Base-by-base conservation (phyloP, 192 early-diverging fungal genomes). In the Coemansia aciculifera region DNA sequence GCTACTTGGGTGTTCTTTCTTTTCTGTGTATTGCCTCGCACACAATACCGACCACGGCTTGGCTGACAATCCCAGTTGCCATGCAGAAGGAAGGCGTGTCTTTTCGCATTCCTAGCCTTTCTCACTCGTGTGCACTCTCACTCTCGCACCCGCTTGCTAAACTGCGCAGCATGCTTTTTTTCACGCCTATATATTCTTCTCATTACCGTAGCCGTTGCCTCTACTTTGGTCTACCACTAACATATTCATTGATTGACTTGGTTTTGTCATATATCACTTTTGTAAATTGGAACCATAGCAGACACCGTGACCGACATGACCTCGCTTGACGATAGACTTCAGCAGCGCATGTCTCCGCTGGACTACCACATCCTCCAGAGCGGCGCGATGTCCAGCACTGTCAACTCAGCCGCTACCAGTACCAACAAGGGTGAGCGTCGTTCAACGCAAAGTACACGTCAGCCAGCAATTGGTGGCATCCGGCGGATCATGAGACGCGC, bases 401-500 rank as follows among this genome's bases (percentile, higher is more conserved):
- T 21, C 19, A 59, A 59, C 21, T 31, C 48, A 27, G n/a, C 31
- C 5, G 27, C 64, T 0, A 23, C 43, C 19, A 19, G 57, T 39
- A 49, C 11, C 13, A 64, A 67, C 19, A 64, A 67, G 40, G 37
- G 66, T 52, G 52, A 40, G 9, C 54, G 29, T 57, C 54, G 54
- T 32, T 57, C 54, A 2, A 17, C 29, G 29, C 54, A 59, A 34
- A 19, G 61, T 17, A 34, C 57, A 17, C 44, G 59, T 21, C 63
- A 64, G 21, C 68, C 77, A 10, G 66, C 69, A 13, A 69, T 67
- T 32, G 64, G 64, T 23, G 74, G 71, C 9, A 75, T 81, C n/a
- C 71, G 71, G 10, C 63, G 68, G 31, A 71, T 75, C 27, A 72
- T 81, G 74, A 75, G 66, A 19, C 79, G 79, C 15, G 74, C 74